Percentiles rank a stretch among this genome's conserved stretches.
phyloP scores from a whole-genome alignment of 208 protist genomes.

The Leishmania gerbilli region DNA sequence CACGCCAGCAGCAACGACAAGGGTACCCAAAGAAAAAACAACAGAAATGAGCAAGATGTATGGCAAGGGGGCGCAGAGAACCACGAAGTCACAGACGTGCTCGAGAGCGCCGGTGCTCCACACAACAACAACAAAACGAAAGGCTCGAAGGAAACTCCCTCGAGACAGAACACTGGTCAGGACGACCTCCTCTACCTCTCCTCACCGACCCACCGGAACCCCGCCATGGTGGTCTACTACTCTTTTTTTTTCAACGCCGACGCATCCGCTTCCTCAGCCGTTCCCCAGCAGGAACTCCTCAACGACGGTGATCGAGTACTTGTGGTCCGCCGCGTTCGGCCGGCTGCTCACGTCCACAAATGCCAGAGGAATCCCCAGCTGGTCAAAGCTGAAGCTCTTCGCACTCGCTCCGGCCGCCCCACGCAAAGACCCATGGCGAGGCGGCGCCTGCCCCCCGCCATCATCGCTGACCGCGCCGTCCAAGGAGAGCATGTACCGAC shows the following conservation, averaged over 20 bases:
- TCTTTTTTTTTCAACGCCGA: not conserved
- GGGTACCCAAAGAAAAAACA: not conserved
- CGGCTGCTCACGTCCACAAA: constrained; percentile 79
- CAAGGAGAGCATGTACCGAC: constrained; percentile 45
- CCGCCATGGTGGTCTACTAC: not conserved
- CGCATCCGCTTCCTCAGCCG: not conserved
- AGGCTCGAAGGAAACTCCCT: not conserved
- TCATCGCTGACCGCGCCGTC: constrained; percentile 17
- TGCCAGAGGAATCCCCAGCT: constrained; percentile 38
- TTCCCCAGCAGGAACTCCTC: constrained; percentile 41
- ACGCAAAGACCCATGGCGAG: not conserved
- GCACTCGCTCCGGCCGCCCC: not conserved
- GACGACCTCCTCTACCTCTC: not conserved
- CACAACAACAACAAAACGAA: not conserved
- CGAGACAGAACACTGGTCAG: not conserved
- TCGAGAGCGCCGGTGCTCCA: not conserved
- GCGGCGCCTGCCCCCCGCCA: not conserved
- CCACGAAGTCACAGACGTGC: not conserved
- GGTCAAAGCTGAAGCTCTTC: constrained; percentile 61
- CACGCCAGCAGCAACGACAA: not conserved
- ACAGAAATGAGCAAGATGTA: not conserved
- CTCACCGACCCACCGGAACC: not conserved
- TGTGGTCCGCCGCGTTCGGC: constrained; percentile 35
- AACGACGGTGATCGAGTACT: constrained; percentile 47
- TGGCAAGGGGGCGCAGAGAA: not conserved